phyloP scores from a whole-genome alignment of 2,329 filamentous ascomycete species.

The Sporothrix phasma region DNA sequence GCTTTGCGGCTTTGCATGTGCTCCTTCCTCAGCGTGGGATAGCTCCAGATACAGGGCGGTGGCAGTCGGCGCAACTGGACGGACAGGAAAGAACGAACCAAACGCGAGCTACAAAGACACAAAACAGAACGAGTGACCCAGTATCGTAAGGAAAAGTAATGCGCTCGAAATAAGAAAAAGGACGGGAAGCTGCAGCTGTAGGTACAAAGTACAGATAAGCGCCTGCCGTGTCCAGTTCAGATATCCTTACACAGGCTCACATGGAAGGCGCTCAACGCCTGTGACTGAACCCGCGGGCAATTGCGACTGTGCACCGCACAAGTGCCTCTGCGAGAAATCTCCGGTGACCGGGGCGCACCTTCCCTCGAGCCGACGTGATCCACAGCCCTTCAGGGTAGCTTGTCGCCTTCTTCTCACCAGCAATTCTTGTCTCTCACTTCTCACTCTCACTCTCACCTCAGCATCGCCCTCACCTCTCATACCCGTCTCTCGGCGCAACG shows the following conservation, averaged over 20 bases:
- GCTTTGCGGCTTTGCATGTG: neutral
- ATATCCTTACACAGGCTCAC: neutral
- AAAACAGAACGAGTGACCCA: neutral
- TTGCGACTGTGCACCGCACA: neutral
- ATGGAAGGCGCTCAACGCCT: neutral
- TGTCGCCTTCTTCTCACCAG: too few relatives aligned
- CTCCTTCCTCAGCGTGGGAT: neutral
- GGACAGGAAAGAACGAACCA: neutral
- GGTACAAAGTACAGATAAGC: neutral
- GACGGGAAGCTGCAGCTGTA: neutral
- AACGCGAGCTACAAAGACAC: neutral
- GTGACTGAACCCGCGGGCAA: neutral
- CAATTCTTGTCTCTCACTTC: neutral
- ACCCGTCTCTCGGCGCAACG: neutral
- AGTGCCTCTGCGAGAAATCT: neutral
- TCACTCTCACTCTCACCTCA: neutral
- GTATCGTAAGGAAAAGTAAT: neutral
- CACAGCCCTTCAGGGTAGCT: neutral
- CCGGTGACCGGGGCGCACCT: neutral
- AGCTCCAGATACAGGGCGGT: neutral
- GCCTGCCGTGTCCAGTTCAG: neutral
- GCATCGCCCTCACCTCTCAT: neutral
- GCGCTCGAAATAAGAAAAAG: neutral
- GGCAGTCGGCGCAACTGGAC: neutral
- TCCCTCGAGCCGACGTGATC: neutral